phyloP scores from a whole-genome alignment of 495 filamentous ascomycete species.

The Darksidea phi region DNA sequence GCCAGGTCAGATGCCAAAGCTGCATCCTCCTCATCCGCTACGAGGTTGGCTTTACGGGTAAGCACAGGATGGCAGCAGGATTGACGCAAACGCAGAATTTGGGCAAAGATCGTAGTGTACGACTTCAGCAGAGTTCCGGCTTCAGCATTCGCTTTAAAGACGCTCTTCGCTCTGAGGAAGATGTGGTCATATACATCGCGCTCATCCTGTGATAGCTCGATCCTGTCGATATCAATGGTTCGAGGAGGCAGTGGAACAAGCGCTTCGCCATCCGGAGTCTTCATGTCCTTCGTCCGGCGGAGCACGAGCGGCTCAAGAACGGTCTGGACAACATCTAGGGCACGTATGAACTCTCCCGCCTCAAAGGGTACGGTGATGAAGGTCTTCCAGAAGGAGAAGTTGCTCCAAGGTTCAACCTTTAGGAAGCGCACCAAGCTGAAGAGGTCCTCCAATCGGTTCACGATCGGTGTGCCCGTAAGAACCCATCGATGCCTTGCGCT shows the following conservation, averaged over 20 bases:
- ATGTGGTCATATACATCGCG: slow-evolving; percentile 90
- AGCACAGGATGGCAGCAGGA: slow-evolving; percentile 91
- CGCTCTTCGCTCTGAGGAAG: slow-evolving; percentile 74
- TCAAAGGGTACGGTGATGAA: slow-evolving; percentile 98
- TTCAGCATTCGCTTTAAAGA: slow-evolving; percentile 81
- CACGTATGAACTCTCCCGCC: slow-evolving; percentile 86
- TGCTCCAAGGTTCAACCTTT: slow-evolving; percentile 93
- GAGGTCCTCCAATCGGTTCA: slow-evolving; percentile 94
- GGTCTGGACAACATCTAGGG: slow-evolving; percentile 94
- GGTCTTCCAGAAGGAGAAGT: slow-evolving; percentile 98
- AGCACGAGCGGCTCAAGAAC: slow-evolving; percentile 95
- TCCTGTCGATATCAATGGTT: slow-evolving; percentile 75
- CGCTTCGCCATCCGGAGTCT: slow-evolving; percentile 83
- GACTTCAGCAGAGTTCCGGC: slow-evolving; percentile 90
- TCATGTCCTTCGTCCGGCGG: slow-evolving; percentile 95
- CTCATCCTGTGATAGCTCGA: slow-evolving; percentile 80
- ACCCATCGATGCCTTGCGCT: slow-evolving; percentile 85
- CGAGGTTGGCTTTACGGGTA: slow-evolving; percentile 77
- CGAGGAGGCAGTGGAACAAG: slow-evolving; percentile 83
- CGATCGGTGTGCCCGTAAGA: slow-evolving; percentile 93
- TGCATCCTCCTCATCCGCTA: slow-evolving; percentile 85
- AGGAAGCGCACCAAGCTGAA: slow-evolving; percentile 92
- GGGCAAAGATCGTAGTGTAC: slow-evolving; percentile 93
- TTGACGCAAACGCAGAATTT: slow-evolving; percentile 90
- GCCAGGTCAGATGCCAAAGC: slow-evolving; percentile 74